Evolutionary conservation across 2,329 filamentous ascomycete genomes (phyloP), one percentile per base, ranked within the genome.

Genomic region (Neofusicoccum umdonicola): DNA sequence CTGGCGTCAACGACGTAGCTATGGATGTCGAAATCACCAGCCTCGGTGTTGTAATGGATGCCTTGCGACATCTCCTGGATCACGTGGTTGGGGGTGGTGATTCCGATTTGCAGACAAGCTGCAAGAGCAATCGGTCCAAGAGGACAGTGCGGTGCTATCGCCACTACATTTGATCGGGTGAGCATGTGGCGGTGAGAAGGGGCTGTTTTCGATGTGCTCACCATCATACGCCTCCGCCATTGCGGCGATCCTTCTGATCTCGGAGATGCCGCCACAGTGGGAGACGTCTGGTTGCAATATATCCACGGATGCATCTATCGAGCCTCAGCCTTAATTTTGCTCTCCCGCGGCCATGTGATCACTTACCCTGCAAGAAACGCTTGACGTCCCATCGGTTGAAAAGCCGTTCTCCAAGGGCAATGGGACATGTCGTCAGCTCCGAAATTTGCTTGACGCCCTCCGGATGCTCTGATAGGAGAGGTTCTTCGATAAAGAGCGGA

Each of bases 61-160:
- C 90, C 90, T 35, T 92, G 71, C 62, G 87, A 89, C 90, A 92
- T 92, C 75, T 93, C 90, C 71, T 91, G 87, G 37, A 93, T 92
- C 0, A 84, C 85, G 72, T 92, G 74, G 89, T 92, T 19, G 82
- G 83, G 19, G 79, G 85, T 9, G 77, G 79, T 19, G 84, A 80
- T 71, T 27, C 86, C 87, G 1, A 92, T 84, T 67, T 92, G 90
- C 45, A 92, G 81, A 63, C 84, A 87, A 0, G 90, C 90, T 0
- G 90, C 90, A 15, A 92, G 79, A 0, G 90, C 88, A 57, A 93
- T 88, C 0, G 90, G 90, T 0, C 90, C 90, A 0, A 92, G 75
- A 0, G 90, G 90, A 68, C 89, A 92, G 69, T 92, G 90, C 1
- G 90, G 90, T 17, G 90, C 90, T 47, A 92, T 80, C 0, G 88